Evolutionary conservation across 352 stramenopile genomes (phyloP).

Genomic region (Phytophthora podocarpi): DNA sequence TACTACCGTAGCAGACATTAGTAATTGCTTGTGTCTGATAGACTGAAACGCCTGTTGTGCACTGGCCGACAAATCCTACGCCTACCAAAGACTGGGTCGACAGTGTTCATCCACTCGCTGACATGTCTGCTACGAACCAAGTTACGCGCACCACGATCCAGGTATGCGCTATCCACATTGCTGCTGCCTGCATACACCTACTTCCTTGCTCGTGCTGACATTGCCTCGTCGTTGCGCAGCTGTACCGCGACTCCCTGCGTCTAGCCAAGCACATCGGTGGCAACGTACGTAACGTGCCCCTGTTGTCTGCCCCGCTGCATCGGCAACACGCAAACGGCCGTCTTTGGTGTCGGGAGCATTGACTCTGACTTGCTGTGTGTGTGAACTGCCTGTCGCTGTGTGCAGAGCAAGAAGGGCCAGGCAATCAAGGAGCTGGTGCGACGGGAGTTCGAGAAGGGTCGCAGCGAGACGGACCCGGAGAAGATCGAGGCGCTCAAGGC

Average conservation of each 20-base stretch:
- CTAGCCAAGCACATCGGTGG: slow-evolving; percentile 88
- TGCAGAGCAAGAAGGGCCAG: slow-evolving; percentile 83
- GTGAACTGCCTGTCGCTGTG: not conserved
- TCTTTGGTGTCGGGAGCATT: not conserved
- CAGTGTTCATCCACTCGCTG: slow-evolving; percentile 2
- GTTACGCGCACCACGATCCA: slow-evolving; percentile 79
- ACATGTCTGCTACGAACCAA: slow-evolving; percentile 62
- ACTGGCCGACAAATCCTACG: no score
- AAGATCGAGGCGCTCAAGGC: slow-evolving; percentile 85
- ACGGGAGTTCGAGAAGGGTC: slow-evolving; percentile 82
- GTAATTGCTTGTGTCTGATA: no score
- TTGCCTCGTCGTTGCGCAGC: slow-evolving; percentile 32
- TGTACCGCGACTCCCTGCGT: slow-evolving; percentile 86
- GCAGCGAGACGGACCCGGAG: slow-evolving; percentile 76
- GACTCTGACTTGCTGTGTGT: not conserved
- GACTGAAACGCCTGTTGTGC: no score
- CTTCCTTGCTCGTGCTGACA: not conserved
- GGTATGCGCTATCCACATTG: slow-evolving; percentile 27
- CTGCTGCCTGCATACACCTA: not conserved
- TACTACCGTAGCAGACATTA: no score
- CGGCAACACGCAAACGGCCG: no score
- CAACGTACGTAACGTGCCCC: slow-evolving; percentile 75
- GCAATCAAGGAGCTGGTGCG: slow-evolving; percentile 77
- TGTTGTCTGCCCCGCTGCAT: no score
- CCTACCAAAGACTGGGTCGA: no score